These are phyloP conservation scores for Lyophyllum shimeji DNA, from an alignment of 768 basidiomycete genomes.

Conservation along the genomic window DNA sequence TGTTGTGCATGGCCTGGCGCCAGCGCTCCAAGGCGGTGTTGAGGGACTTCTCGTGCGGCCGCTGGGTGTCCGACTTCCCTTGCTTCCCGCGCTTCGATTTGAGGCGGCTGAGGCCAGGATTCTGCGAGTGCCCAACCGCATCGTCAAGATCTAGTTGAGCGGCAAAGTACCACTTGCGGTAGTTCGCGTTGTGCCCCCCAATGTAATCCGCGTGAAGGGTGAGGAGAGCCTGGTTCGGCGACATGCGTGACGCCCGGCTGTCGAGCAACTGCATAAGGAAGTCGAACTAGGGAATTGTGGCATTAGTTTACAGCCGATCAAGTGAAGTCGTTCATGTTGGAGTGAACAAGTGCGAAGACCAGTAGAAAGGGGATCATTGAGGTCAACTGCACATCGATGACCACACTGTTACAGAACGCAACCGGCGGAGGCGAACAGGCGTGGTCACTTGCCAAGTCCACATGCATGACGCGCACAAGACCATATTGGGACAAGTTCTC, in stretches of 20 bases:
- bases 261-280: conserved; percentile 98
- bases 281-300: conserved; percentile 67
- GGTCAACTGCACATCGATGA: neutral
- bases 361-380: neutral
- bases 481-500: conserved; percentile 11
- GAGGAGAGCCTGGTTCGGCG: conserved; percentile 90
- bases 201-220: conserved; percentile 99
- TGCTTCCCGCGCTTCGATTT: conserved; percentile 56
- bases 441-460: neutral
- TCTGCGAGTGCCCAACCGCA: conserved; percentile 89
- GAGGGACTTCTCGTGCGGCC: conserved; percentile 63
- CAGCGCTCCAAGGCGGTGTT: conserved; percentile 87
- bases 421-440: neutral
- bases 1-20: conserved; percentile 97
- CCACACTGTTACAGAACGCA: neutral
- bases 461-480: conserved; percentile 2
- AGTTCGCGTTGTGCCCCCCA: conserved; percentile 97
- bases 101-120: conserved; percentile 86
- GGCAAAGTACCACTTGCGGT: conserved; percentile 99
- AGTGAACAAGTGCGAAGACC: neutral
- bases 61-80: conserved; percentile 28
- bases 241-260: conserved; percentile 95
- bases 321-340: neutral
- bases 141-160: conserved; percentile 98
- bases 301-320: neutral